Percentiles rank a stretch among this genome's conserved stretches.
Conservation (phyloP, 78 protist species). For the Cavenderia fasciculata region DNA sequence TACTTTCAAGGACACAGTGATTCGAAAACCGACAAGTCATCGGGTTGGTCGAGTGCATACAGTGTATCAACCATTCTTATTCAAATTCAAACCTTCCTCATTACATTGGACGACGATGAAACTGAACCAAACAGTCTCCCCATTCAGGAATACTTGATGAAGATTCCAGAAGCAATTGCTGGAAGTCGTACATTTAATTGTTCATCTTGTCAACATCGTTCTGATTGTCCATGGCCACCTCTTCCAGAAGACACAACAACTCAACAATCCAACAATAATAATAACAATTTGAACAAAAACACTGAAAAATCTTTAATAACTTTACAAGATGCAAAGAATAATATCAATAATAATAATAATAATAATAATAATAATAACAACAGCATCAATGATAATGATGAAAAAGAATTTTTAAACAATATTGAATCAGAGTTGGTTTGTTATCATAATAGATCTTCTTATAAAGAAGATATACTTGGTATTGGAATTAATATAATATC, state of each 20-base stretch:
- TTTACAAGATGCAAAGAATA: not conserved
- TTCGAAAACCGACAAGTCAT: not conserved
- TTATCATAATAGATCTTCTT: constrained; percentile 43
- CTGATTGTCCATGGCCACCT: constrained; percentile 40
- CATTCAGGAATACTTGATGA: constrained; percentile 37
- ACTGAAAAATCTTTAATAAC: not conserved
- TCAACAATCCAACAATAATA: not conserved
- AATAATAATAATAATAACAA: not conserved
- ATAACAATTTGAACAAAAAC: not conserved
- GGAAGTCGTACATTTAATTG: constrained; percentile 42
- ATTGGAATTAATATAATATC: constrained; percentile 17
- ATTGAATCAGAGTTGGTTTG: constrained; percentile 59
- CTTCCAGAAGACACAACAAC: not conserved
- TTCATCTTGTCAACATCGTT: constrained; percentile 30
- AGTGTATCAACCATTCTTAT: constrained; percentile 73
- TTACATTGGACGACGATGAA: constrained; percentile 57
- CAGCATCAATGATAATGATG: not conserved
- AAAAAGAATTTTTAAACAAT: not conserved
- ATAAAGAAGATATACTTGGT: constrained; percentile 74
- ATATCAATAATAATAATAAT: not conserved
- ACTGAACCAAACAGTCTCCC: not conserved
- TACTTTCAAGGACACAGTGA: constrained; percentile 75
- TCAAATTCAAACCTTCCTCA: constrained; percentile 75
- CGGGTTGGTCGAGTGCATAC: constrained; percentile 82
- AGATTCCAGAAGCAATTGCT: constrained; percentile 73